phyloP scores from a whole-genome alignment of 352 stramenopile genomes.

The Pythium chondricola region DNA sequence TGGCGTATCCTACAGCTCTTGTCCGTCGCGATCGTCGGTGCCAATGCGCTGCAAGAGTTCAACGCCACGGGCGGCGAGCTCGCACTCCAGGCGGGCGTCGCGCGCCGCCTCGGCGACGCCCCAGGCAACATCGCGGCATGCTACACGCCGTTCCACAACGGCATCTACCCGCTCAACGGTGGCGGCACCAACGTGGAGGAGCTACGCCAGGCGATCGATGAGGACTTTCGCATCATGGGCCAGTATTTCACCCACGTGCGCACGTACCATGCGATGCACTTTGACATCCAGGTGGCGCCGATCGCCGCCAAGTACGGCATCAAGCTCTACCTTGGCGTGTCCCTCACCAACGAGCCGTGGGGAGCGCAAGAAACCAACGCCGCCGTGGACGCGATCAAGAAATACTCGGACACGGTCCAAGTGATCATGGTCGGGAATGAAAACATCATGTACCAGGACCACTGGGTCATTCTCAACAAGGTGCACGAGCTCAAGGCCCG shows the following conservation, averaged over 20 bases:
- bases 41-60: not conserved
- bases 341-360: conserved; percentile 41
- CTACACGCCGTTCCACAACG: conserved; percentile 50
- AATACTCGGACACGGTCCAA: conserved; percentile 35
- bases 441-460: conserved; percentile 16
- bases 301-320: conserved; percentile 42
- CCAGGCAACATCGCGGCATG: conserved; percentile 33
- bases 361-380: conserved; percentile 33
- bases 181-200: not conserved
- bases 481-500: conserved; percentile 27
- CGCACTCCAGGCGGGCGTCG: not conserved
- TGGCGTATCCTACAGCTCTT: conserved; percentile 7
- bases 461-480: conserved; percentile 20
- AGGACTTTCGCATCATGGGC: conserved; percentile 38
- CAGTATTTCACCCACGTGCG: conserved; percentile 43
- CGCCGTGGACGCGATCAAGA: conserved; percentile 33
- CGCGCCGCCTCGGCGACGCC: conserved; percentile 1
- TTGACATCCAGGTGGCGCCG: conserved; percentile 33
- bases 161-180: conserved; percentile 36
- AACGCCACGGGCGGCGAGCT: not conserved
- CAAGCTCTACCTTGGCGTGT: conserved; percentile 51
- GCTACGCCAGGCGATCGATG: conserved; percentile 19
- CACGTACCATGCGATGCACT: conserved; percentile 59
- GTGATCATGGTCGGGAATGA: conserved; percentile 46
- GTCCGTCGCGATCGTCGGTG: not conserved